Base-by-base conservation (phyloP, 169 alveolate species). In the Eimeria mitis region DNA sequence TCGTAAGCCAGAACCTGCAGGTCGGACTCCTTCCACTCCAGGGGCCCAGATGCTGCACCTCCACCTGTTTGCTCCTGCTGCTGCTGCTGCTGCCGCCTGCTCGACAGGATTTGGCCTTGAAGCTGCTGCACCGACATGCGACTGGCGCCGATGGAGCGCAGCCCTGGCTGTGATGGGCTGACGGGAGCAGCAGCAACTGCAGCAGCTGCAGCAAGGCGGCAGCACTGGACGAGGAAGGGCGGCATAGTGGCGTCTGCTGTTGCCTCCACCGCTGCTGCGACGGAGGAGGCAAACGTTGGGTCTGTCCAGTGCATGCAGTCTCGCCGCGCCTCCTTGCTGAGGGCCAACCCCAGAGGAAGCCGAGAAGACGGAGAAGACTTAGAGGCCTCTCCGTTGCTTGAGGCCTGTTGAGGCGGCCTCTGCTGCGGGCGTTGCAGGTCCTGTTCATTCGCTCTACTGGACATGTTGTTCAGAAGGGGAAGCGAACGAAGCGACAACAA, bases 1-100 rank as follows among this genome's bases (percentile, higher is more conserved):
- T 91, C 96, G 87, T 91, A 91, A 13, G 96, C 96, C 71, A 91
- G 92, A 83, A 91, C 40, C 63, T 91, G 96, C 28, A 91, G 76
- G 52, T 91, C 96, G 23, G 89, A 81, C 52, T 91, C 96, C 68
- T 52, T 34, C 73, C 89, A 91, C 11, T 61, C 91, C 61, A 71
- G n/a, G 8, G 70, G 94, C 8, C 85, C 65, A 40, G 3, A 14
- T n/a, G 85, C 44, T 44, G 49, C 4, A 65, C 75, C 75, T 70
- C 65, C n/a, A 47, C n/a, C 84, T n/a, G 40, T 56, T 42, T 34
- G 56, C 89, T 75, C 47, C 85, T 70, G 70, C 89, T 71, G 73
- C 87, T 89, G 73, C 68, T 88, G 70, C 70, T 89, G 84, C 65
- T 65, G 81, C 56, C 95, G 76, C 85, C 89, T 52, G 95, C 89